Base-by-base conservation (phyloP, 345 rosid genomes). In the Melaleuca alternifolia region DNA sequence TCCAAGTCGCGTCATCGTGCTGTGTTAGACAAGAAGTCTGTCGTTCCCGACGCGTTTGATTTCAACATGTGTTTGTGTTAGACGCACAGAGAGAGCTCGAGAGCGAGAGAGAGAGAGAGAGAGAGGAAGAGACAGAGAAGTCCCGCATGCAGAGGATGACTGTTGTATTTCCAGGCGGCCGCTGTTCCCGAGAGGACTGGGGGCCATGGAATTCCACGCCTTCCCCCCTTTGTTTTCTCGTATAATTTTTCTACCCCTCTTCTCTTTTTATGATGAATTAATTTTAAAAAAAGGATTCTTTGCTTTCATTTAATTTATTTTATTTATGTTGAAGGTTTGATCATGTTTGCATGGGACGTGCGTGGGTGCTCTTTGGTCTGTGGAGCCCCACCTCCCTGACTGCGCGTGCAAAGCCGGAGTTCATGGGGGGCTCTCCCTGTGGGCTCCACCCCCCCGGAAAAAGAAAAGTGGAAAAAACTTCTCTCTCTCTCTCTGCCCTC, bases 361-460 rank as follows among this genome's bases (percentile, higher is more conserved):
- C 87, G 92, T 33, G 88, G 88, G 83, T 89, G 86, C 83, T 23
- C 57, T 28, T 28, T 86, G 79, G 20, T 46, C 2, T 46, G 89
- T 54, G 91, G 93, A 90, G n/a, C 90, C 94, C 94, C 92, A 11
- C 14, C 30, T 71, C 56, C 88, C 96, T 91, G 94, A 91, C 96
- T 90, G 92, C 94, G 94, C 96, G 96, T 93, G 96, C 94, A 87
- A 88, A 86, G 89, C 94, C 92, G 90, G 85, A 87, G 84, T 90
- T 89, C 92, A 90, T 89, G 93, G 93, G 91, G 89, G 91, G 84
- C 91, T 86, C 91, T 88, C 86, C 51, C 20, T 2, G 82, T 86
- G 93, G 88, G 87, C 86, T 93, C 91, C 87, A 24, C 79, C 41
- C 4, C 3, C 41, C 2, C 41, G 41, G 3, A 41, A 41, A 41